Evolutionary conservation across 495 filamentous ascomycete species (phyloP).

Genomic region (Xylaria longipes): DNA sequence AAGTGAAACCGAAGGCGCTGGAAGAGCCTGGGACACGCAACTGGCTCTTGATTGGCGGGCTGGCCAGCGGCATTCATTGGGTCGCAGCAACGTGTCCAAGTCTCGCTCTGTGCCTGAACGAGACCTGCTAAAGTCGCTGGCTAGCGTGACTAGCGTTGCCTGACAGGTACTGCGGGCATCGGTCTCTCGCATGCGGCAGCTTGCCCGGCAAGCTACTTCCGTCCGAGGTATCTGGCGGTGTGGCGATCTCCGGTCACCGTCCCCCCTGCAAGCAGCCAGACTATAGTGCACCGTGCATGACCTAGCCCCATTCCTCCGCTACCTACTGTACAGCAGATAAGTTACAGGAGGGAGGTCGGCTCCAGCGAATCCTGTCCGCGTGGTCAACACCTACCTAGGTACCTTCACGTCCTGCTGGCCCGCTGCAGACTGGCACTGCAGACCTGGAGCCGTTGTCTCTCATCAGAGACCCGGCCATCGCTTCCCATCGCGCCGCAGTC

Average conservation of each 20-base stretch:
- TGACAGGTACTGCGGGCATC: too few species aligned
- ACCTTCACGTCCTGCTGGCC: conserved; percentile 18
- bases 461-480: background rate
- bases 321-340: conserved; percentile 15
- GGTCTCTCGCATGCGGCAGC: conserved; percentile 25
- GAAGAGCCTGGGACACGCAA: conserved; percentile 34
- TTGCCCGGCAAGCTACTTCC: conserved; percentile 30
- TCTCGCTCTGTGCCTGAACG: conserved; percentile 5
- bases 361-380: conserved; percentile 31
- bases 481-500: conserved; percentile 3
- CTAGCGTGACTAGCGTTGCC: conserved; percentile 18
- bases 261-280: conserved; percentile 26
- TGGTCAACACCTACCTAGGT: conserved; percentile 22
- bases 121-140: conserved; percentile 11
- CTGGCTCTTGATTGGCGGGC: conserved; percentile 30
- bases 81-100: conserved; percentile 42
- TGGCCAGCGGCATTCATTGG: conserved; percentile 35
- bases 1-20: conserved; percentile 45
- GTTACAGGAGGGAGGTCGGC: background rate
- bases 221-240: conserved; percentile 39
- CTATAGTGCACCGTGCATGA: conserved; percentile 39
- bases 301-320: conserved; percentile 30
- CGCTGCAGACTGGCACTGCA: background rate
- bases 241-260: conserved; percentile 34
- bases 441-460: background rate